phyloP scores from a whole-genome alignment of 2,329 filamentous ascomycete species.

The Didymella lethalis region DNA sequence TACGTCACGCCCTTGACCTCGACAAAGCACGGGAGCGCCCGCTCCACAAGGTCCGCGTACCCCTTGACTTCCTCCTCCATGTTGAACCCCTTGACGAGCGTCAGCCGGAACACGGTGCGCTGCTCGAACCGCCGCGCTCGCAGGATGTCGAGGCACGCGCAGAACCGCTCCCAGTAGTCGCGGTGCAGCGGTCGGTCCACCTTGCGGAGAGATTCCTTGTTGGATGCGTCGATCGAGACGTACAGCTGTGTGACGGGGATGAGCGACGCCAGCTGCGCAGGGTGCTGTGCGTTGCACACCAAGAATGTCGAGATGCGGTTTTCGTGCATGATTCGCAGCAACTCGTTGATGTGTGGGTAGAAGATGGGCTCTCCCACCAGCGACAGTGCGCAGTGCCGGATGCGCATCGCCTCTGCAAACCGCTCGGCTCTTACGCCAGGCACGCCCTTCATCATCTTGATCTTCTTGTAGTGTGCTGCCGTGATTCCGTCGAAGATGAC shows the following conservation, averaged over 20 bases:
- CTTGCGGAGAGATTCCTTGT: conserved; percentile 82
- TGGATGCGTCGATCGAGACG: conserved; percentile 93
- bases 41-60: conserved; percentile 87
- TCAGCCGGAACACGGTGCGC: conserved; percentile 92
- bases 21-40: conserved; percentile 87
- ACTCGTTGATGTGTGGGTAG: conserved; percentile 96
- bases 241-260: conserved; percentile 93
- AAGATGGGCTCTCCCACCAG: conserved; percentile 98
- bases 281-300: conserved; percentile 97
- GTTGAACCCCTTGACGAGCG: conserved; percentile 97
- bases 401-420: conserved; percentile 90
- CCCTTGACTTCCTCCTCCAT: conserved; percentile 91
- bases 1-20: conserved; percentile 98
- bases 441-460: conserved; percentile 94
- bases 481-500: conserved; percentile 91
- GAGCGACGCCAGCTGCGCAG: conserved; percentile 83
- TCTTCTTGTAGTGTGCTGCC: conserved; percentile 93
- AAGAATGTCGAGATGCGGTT: conserved; percentile 93
- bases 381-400: conserved; percentile 89
- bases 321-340: conserved; percentile 80
- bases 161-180: conserved; percentile 97
- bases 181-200: conserved; percentile 93
- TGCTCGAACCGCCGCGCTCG: conserved; percentile 83
- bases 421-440: conserved; percentile 91
- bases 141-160: conserved; percentile 87